Evolutionary conservation across 805 yeast species (phyloP).

Genomic region (Suhomyces kilbournensis): DNA sequence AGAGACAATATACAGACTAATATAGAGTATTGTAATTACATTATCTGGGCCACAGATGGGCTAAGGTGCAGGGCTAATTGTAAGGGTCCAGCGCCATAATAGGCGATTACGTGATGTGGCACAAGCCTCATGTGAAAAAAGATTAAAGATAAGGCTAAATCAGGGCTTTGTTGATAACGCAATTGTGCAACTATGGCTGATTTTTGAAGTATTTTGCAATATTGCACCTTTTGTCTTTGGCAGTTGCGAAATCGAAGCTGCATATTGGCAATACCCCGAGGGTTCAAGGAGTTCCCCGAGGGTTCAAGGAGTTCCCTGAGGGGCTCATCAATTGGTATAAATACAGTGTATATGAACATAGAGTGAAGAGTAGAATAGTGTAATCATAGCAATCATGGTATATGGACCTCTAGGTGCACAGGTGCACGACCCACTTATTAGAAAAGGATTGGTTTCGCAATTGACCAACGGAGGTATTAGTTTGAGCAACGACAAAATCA

Average conservation of each 20-base stretch:
- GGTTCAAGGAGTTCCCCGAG: not conserved
- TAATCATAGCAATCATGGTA: not conserved
- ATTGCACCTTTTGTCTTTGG: not conserved
- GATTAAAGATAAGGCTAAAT: not conserved
- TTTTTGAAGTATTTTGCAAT: not conserved
- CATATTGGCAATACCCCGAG: not conserved
- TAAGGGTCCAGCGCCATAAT: not conserved
- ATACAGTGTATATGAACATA: not conserved
- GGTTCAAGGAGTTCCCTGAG: no score
- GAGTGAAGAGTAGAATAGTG: not conserved
- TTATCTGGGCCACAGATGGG: not conserved
- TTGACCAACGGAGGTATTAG: constrained; percentile 1
- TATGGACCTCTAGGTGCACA: constrained; percentile 10
- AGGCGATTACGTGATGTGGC: not conserved
- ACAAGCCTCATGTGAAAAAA: not conserved
- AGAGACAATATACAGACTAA: not conserved
- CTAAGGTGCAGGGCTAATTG: not conserved
- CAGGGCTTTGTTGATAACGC: not conserved
- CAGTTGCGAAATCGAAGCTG: not conserved
- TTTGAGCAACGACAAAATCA: constrained; percentile 6
- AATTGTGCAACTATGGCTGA: not conserved
- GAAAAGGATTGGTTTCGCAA: not conserved
- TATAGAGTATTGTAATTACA: not conserved
- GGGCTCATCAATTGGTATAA: no score
- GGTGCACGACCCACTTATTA: constrained; percentile 6